phyloP scores from a whole-genome alignment of 441 rosid genomes.

The Gossypium schwendimanii region DNA sequence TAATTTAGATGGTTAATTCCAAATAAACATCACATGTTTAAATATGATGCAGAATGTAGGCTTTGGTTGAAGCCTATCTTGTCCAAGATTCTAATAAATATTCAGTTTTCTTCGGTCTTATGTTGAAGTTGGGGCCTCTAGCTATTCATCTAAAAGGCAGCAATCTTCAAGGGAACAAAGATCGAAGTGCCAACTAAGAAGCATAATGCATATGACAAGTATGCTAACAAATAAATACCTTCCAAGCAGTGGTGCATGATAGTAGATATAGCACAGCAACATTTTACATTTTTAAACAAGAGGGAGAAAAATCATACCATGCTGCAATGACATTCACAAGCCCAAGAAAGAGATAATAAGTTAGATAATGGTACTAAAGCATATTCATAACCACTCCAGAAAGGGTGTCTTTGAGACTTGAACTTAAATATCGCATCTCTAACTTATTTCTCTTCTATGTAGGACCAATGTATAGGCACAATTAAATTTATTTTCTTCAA shows the following conservation, averaged over 20 bases:
- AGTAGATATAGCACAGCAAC: background rate
- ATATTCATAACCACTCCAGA: background rate
- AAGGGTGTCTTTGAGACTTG: background rate
- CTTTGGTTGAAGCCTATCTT: background rate
- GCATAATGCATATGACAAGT: background rate
- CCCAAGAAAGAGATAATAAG: background rate
- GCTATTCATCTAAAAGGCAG: background rate
- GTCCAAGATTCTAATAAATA: background rate
- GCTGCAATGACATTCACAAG: background rate
- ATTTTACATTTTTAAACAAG: background rate
- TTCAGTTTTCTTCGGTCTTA: background rate
- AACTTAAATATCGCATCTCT: background rate
- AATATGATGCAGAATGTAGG: background rate
- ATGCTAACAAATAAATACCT: background rate
- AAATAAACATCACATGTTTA: background rate
- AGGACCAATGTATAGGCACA: background rate
- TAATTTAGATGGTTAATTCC: slow-evolving; percentile 7
- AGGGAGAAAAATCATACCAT: background rate
- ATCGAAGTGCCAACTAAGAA: background rate
- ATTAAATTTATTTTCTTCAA: background rate
- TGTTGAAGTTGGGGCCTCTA: background rate
- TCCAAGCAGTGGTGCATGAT: background rate
- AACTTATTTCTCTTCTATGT: background rate
- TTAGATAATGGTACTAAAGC: background rate
- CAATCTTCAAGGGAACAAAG: background rate